Conservation (phyloP, 2,329 filamentous ascomycete species). For the Epichloe typhina region DNA sequence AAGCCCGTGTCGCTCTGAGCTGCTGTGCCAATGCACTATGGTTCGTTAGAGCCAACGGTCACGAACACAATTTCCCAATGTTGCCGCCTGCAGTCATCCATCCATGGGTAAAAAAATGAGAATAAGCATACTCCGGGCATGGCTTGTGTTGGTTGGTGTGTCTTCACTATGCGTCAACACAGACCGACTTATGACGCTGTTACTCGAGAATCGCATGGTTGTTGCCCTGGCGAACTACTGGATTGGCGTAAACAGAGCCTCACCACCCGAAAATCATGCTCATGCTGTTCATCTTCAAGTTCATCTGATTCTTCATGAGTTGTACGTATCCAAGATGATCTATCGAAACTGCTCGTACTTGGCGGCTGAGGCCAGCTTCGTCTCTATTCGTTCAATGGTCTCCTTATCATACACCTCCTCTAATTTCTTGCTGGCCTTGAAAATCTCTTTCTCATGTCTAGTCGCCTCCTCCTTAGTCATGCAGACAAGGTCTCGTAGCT, state of each 20-base stretch:
- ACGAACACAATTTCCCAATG: neutral
- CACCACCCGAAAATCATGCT: neutral
- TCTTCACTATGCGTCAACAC: no score
- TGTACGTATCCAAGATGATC: neutral
- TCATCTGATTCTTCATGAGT: neutral
- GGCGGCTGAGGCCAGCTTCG: conserved; percentile 53
- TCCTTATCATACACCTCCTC: conserved; percentile 63
- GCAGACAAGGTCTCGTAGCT: conserved; percentile 62
- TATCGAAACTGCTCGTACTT: conserved; percentile 40
- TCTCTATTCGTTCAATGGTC: conserved; percentile 54
- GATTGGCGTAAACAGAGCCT: neutral
- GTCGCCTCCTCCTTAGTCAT: conserved; percentile 88
- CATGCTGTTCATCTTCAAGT: neutral
- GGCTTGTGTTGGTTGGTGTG: neutral
- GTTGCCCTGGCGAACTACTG: no score
- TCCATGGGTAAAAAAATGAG: neutral
- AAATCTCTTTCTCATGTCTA: conserved; percentile 65
- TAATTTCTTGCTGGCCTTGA: conserved; percentile 52
- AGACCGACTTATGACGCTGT: no score
- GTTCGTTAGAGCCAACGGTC: neutral
- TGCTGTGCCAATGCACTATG: neutral
- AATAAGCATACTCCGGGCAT: neutral
- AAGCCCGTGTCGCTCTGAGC: neutral
- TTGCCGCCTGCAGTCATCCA: neutral
- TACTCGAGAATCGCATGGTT: neutral